Evolutionary conservation across 1,284 basidiomycete species (phyloP), one percentile per base, ranked within the genome.

Genomic region (Fistulinella staudtii): DNA sequence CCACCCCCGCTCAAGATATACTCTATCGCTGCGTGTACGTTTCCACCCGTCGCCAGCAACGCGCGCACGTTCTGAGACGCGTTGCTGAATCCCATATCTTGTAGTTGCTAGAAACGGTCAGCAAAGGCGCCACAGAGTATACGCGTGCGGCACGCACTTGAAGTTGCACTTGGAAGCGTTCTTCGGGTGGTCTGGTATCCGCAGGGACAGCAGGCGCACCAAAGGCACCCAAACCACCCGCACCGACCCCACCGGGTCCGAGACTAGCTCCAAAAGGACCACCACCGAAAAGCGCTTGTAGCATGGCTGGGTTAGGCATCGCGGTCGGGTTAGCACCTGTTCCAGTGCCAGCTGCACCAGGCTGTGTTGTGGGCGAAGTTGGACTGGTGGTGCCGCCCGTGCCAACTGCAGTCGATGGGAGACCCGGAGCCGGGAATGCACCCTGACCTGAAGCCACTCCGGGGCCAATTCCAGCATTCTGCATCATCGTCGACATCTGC

Each of bases 31-130:
- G 84, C 77, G 62, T 93, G 80, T 23, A 95, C 89, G 58, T 93
- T 93, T 5, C 92, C 92, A 17, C 81, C 91, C 0, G 90, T 93
- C 36, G 88, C 88, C 22, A 90, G 74, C 42, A 95, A 69, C 8
- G 92, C 91, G 15, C 90, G 75, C n/a, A 95, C 75, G 61, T 95
- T 95, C 74, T 93, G 90, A 38, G 79, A 65, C 9, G 90, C 89
- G 51, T 93, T 89, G 18, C 72, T 76, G 64, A 91, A 90, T 1
- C 89, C 88, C 88, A 91, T 91, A 47, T 87, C 89, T 68, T 89
- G 85, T 53, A 94, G 62, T 78, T 93, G 90, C 84, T 89, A 53
- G 15, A 20, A 0, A n/a, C 7, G 15, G 13, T 15, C 15, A 20
- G 8, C 3, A 20, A 35, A 11, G 9, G 33, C 20, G 4, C 10